A percentile compares a stretch with the other conserved stretches of the same genome.
Evolutionary conservation across 768 basidiomycete species (phyloP).

Genomic region (Leucosporidium scottii): DNA sequence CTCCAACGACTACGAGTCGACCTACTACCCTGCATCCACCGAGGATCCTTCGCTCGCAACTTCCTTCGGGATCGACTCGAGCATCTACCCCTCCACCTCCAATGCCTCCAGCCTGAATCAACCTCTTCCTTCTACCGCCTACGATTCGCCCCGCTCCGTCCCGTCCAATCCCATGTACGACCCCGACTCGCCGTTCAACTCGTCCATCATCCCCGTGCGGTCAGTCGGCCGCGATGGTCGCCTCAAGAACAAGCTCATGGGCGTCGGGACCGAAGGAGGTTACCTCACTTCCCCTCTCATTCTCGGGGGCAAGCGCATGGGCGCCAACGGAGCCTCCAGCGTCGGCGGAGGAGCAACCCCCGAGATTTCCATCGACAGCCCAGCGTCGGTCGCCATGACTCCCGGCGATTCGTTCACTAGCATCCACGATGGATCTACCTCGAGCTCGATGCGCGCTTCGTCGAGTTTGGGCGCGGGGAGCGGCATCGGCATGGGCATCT

Average conservation of each 20-base stretch:
- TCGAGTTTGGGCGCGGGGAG: slow-evolving; percentile 2
- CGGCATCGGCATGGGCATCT: slow-evolving; percentile 33
- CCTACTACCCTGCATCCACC: neutral
- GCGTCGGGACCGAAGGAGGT: slow-evolving; percentile 37
- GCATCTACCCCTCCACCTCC: neutral
- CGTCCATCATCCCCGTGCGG: slow-evolving; percentile 15
- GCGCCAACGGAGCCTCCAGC: neutral
- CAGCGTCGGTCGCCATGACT: slow-evolving; percentile 11
- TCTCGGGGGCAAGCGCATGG: slow-evolving; percentile 15
- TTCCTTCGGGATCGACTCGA: neutral
- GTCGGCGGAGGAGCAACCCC: slow-evolving; percentile 5
- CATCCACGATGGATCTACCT: neutral
- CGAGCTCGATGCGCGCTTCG: slow-evolving; percentile 13
- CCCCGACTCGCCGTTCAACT: slow-evolving; percentile 34
- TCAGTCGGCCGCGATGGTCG: slow-evolving; percentile 28
- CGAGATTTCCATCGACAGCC: slow-evolving; percentile 30
- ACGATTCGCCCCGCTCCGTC: slow-evolving; percentile 1
- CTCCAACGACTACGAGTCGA: neutral
- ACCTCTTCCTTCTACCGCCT: neutral
- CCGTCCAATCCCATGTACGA: slow-evolving; percentile 24
- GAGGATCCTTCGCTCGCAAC: neutral
- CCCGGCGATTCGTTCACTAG: slow-evolving; percentile 7
- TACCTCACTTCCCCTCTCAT: slow-evolving; percentile 37
- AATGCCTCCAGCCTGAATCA: neutral
- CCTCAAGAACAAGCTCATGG: slow-evolving; percentile 36